Conservation (phyloP, 345 rosid genomes). For the Kernera saxatilis region DNA sequence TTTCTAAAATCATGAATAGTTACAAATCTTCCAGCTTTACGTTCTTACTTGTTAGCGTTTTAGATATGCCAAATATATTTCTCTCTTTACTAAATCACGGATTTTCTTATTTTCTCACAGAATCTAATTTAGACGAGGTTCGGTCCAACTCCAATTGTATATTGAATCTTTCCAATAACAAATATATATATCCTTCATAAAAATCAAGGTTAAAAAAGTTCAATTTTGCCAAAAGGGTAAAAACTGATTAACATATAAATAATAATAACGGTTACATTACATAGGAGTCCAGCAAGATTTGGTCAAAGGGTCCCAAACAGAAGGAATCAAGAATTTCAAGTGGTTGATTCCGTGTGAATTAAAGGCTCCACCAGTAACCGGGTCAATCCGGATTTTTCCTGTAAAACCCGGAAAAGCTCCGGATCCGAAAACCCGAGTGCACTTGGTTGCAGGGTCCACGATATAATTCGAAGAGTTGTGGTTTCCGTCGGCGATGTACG, state of each 20-base stretch:
- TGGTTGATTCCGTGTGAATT: constrained; percentile 48
- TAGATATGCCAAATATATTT: neutral
- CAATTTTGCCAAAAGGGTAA: neutral
- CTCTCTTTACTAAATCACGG: neutral
- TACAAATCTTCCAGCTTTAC: constrained; percentile 4
- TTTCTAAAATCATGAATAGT: neutral
- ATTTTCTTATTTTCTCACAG: neutral
- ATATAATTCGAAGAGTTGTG: neutral
- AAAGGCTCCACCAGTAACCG: constrained; percentile 42
- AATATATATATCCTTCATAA: neutral
- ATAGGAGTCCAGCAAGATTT: constrained; percentile 37
- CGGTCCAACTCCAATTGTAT: neutral
- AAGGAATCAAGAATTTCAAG: constrained; percentile 62
- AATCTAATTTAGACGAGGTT: neutral
- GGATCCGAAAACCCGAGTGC: constrained; percentile 50
- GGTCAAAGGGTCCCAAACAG: constrained; percentile 56
- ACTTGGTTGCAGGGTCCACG: constrained; percentile 37
- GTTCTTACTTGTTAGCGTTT: neutral
- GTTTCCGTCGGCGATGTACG: neutral
- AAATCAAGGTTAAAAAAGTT: neutral
- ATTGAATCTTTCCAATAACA: neutral
- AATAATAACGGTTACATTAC: constrained; percentile 6
- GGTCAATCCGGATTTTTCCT: constrained; percentile 42
- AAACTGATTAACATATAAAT: neutral
- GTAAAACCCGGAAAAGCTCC: constrained; percentile 47